Evolutionary conservation across 2,329 filamentous ascomycete species (phyloP).

Genomic region (Fusarium abutilonis): DNA sequence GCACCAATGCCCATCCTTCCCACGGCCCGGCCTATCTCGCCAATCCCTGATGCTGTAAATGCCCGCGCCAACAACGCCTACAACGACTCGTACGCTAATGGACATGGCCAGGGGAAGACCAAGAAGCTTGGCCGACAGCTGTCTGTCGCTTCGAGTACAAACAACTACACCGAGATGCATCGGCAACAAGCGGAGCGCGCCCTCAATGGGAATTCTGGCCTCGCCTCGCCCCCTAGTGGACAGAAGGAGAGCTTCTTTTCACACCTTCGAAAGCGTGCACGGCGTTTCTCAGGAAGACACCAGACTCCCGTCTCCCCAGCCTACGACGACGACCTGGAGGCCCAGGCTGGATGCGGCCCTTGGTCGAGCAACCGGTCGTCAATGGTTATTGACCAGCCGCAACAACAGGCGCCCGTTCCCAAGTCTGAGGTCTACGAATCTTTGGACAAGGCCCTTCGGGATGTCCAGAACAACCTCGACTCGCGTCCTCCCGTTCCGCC

Average conservation of each 20-base stretch:
- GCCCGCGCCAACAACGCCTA: slow-evolving; percentile 82
- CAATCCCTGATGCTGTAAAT: slow-evolving; percentile 92
- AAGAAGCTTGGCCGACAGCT: slow-evolving; percentile 97
- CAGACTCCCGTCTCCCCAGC: slow-evolving; percentile 81
- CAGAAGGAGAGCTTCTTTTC: slow-evolving; percentile 99
- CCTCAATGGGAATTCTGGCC: slow-evolving; percentile 80
- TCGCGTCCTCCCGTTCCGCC: slow-evolving; percentile 62
- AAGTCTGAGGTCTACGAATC: slow-evolving; percentile 69
- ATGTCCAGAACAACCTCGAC: slow-evolving; percentile 62
- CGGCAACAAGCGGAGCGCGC: slow-evolving; percentile 91
- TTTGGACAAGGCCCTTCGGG: slow-evolving; percentile 66
- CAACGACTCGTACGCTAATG: slow-evolving; percentile 55
- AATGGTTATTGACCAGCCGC: slow-evolving; percentile 75
- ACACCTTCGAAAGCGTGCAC: slow-evolving; percentile 90
- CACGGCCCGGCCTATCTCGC: slow-evolving; percentile 92
- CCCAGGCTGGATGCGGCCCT: slow-evolving; percentile 89
- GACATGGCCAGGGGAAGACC: slow-evolving; percentile 68
- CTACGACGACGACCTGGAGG: slow-evolving; percentile 90
- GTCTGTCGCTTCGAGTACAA: slow-evolving; percentile 89
- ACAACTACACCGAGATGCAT: slow-evolving; percentile 90
- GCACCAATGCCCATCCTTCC: slow-evolving; percentile 96
- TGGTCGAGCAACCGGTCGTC: slow-evolving; percentile 90
- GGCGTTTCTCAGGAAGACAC: slow-evolving; percentile 90
- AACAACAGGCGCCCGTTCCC: slow-evolving; percentile 58
- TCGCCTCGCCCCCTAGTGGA: slow-evolving; percentile 79